A percentile compares a stretch with the other conserved stretches of the same genome.
phyloP scores from a whole-genome alignment of 2,329 filamentous ascomycete genomes.

The Cladosporium phlei region DNA sequence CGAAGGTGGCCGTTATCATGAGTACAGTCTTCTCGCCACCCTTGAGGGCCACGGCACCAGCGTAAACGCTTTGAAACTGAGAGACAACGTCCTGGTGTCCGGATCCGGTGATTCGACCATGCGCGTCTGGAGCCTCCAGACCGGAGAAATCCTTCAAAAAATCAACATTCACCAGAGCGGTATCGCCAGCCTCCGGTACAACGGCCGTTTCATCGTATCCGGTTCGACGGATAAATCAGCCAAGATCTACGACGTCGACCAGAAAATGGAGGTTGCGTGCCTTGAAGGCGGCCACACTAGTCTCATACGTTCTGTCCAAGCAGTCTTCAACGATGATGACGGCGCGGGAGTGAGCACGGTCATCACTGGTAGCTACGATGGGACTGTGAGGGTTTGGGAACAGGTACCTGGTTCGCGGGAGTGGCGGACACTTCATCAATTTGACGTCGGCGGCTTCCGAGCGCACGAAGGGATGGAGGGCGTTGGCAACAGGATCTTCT shows the following conservation, averaged over 20 bases:
- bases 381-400: conserved; percentile 2
- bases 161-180: conserved; percentile 1
- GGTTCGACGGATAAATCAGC: conserved; percentile 8
- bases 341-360: background rate
- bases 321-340: background rate
- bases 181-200: conserved; percentile 7
- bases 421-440: conserved; percentile 3
- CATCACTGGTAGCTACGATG: conserved; percentile 9
- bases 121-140: conserved; percentile 10
- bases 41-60: conserved; percentile 12
- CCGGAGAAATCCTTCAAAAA: conserved; percentile 4
- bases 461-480: background rate
- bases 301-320: conserved; percentile 9
- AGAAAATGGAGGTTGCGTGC: background rate
- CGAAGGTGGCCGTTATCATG: background rate
- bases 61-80: conserved; percentile 15
- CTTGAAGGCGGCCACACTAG: conserved; percentile 12
- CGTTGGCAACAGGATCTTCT: background rate
- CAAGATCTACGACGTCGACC: conserved; percentile 1
- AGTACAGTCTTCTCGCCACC: conserved; percentile 4
- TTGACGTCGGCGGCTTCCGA: background rate
- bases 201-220: conserved; percentile 6
- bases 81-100: conserved; percentile 1
- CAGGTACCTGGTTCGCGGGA: conserved; percentile 1
- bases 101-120: conserved; percentile 14